Evolutionary conservation across 2,329 filamentous ascomycete species (phyloP).

Genomic region (Penicillium sp.): DNA sequence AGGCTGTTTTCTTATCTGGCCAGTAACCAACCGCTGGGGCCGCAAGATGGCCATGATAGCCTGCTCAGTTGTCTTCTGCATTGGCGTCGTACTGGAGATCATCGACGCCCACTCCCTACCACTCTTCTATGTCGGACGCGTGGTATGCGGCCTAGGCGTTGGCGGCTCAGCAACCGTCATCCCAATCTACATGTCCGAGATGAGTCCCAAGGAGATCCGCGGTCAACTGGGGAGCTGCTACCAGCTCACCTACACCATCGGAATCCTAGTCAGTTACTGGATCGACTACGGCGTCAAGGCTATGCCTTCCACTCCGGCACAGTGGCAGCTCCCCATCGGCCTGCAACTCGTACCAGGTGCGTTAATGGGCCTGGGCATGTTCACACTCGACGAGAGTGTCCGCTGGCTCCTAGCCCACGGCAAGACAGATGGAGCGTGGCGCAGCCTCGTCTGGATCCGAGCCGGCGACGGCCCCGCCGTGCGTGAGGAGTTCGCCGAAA

Average conservation of each 20-base stretch:
- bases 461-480: conserved; percentile 37
- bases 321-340: conserved; percentile 55
- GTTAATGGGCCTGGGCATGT: conserved; percentile 47
- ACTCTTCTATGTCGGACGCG: conserved; percentile 45
- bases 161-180: conserved; percentile 45
- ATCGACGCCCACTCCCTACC: conserved; percentile 44
- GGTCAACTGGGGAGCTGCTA: conserved; percentile 50
- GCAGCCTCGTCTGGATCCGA: conserved; percentile 50
- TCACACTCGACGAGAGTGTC: conserved; percentile 48
- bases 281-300: conserved; percentile 45
- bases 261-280: conserved; percentile 52
- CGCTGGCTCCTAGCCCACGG: conserved; percentile 49
- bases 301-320: conserved; percentile 29
- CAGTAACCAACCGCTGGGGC: conserved; percentile 45
- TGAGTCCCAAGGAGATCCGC: conserved; percentile 45
- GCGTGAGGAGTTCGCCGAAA: conserved; percentile 48
- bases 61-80: conserved; percentile 45
- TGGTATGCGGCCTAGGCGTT: conserved; percentile 47
- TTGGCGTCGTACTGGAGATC: conserved; percentile 45
- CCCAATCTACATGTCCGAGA: conserved; percentile 45
- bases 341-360: conserved; percentile 48
- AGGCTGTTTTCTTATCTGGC: conserved; percentile 49
- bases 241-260: conserved; percentile 48
- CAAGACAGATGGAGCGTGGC: conserved; percentile 44
- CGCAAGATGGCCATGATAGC: conserved; percentile 44